Conservation (phyloP, 2,329 filamentous ascomycete species). For the Tetracladium maxilliforme region DNA sequence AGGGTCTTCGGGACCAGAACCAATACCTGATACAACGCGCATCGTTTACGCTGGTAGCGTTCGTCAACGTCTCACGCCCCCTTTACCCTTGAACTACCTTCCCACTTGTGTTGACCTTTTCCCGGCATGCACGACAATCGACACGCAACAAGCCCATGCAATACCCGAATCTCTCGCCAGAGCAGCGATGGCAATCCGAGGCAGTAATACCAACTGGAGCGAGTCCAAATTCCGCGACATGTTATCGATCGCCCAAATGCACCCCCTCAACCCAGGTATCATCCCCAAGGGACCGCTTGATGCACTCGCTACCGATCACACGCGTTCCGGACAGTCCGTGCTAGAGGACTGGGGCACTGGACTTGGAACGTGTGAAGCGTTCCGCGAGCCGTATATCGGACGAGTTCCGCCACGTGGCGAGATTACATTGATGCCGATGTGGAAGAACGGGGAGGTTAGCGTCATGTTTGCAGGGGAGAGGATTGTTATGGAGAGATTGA, state of each 20-base stretch:
- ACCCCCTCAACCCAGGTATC: slow-evolving; percentile 1
- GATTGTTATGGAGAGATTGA: slow-evolving; percentile 1
- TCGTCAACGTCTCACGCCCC: neutral
- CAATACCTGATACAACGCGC: slow-evolving; percentile 1
- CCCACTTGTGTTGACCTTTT: slow-evolving; percentile 2
- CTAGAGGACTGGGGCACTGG: slow-evolving; percentile 1
- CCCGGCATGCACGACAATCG: neutral
- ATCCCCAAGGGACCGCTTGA: slow-evolving; percentile 1
- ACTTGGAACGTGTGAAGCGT: slow-evolving; percentile 1
- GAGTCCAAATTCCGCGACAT: slow-evolving; percentile 1
- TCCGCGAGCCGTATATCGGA: slow-evolving; percentile 1
- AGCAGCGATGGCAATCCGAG: slow-evolving; percentile 1
- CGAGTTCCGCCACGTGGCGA: slow-evolving; percentile 1
- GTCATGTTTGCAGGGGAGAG: slow-evolving; percentile 1
- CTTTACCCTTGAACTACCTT: neutral
- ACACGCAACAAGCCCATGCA: slow-evolving; percentile 1
- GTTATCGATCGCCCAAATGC: neutral
- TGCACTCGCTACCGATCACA: slow-evolving; percentile 1
- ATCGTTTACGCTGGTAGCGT: slow-evolving; percentile 1
- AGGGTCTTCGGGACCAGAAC: no score
- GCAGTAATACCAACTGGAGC: slow-evolving; percentile 1
- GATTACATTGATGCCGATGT: slow-evolving; percentile 1
- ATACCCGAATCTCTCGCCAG: no score
- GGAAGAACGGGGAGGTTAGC: slow-evolving; percentile 1
- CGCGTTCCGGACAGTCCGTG: neutral